Conservation (phyloP, 2,329 filamentous ascomycete species). For the Tolypocladium sp. region DNA sequence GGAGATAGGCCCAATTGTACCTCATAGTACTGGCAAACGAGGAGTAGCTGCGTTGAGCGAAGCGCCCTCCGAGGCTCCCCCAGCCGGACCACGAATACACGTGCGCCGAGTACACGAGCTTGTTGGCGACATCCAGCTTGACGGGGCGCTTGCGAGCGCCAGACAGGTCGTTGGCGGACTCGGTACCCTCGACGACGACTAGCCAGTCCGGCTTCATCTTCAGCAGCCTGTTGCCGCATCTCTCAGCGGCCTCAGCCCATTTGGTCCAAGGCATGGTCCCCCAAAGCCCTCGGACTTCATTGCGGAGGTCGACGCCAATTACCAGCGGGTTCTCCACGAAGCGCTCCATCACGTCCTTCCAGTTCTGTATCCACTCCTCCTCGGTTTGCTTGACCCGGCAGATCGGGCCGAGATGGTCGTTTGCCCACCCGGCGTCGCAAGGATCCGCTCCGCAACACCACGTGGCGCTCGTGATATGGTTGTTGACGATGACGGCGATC, state of each 20-base stretch:
- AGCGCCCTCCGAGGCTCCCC: constrained; percentile 52
- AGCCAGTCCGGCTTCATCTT: constrained; percentile 54
- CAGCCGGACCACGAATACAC: constrained; percentile 64
- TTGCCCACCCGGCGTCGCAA: constrained; percentile 59
- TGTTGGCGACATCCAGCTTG: constrained; percentile 41
- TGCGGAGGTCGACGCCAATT: constrained; percentile 57
- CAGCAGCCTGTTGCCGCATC: constrained; percentile 51
- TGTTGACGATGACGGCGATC: constrained; percentile 57
- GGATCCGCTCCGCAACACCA: constrained; percentile 63
- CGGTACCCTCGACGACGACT: constrained; percentile 58
- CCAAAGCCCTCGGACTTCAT: constrained; percentile 61
- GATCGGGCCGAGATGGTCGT: constrained; percentile 50
- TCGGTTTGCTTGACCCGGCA: constrained; percentile 56
- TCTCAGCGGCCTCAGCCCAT: constrained; percentile 57
- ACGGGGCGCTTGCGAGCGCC: constrained; percentile 47
- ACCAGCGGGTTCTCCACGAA: constrained; percentile 51
- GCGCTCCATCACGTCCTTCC: constrained; percentile 54
- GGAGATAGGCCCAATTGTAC: constrained; percentile 56
- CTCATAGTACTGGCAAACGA: constrained; percentile 57
- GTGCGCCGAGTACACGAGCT: constrained; percentile 59
- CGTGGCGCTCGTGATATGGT: constrained; percentile 59
- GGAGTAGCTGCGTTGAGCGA: constrained; percentile 48
- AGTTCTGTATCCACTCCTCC: constrained; percentile 56
- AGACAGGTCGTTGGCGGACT: constrained; percentile 56
- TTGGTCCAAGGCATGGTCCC: constrained; percentile 58